phyloP scores from a whole-genome alignment of 345 rosid species.

The Eucalyptus marginata region DNA sequence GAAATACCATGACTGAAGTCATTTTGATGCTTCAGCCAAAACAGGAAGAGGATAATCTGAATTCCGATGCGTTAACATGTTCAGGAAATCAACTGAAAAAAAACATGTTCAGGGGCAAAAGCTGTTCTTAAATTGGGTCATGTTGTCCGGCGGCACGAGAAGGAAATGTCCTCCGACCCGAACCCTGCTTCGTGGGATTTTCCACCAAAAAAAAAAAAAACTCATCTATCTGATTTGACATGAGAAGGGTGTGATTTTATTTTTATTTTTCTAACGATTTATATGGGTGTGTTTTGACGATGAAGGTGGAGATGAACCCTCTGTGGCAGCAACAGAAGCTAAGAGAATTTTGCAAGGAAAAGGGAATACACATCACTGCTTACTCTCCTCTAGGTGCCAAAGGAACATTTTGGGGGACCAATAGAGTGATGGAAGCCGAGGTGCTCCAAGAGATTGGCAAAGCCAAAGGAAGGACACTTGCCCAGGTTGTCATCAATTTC shows the following conservation, averaged over 20 bases:
- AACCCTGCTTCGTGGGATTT: background rate
- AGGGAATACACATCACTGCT: slow-evolving; percentile 12
- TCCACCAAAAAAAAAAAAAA: no score
- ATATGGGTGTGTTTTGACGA: background rate
- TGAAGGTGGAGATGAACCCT: slow-evolving; percentile 25
- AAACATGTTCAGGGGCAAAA: background rate
- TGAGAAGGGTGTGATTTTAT: background rate
- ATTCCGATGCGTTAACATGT: background rate
- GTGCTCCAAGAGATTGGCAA: slow-evolving; percentile 13
- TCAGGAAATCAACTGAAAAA: background rate
- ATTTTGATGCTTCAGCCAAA: background rate
- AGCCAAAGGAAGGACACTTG: slow-evolving; percentile 5
- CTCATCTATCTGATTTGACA: background rate
- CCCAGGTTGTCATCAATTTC: slow-evolving; percentile 10
- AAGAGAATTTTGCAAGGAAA: slow-evolving; percentile 7
- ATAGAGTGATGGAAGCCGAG: slow-evolving; percentile 6
- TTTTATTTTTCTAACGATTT: background rate
- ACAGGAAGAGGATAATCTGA: background rate
- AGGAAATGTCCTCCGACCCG: background rate
- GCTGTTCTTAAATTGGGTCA: background rate
- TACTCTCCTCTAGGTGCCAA: slow-evolving; percentile 19
- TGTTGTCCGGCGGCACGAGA: background rate
- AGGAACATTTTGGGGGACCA: slow-evolving; percentile 19
- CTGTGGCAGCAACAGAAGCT: slow-evolving; percentile 21
- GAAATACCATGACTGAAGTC: background rate